Percentiles rank a stretch among this genome's conserved stretches.
Evolutionary conservation across 768 basidiomycete species (phyloP).

Genomic region (Leucogyrophana mollusca): DNA sequence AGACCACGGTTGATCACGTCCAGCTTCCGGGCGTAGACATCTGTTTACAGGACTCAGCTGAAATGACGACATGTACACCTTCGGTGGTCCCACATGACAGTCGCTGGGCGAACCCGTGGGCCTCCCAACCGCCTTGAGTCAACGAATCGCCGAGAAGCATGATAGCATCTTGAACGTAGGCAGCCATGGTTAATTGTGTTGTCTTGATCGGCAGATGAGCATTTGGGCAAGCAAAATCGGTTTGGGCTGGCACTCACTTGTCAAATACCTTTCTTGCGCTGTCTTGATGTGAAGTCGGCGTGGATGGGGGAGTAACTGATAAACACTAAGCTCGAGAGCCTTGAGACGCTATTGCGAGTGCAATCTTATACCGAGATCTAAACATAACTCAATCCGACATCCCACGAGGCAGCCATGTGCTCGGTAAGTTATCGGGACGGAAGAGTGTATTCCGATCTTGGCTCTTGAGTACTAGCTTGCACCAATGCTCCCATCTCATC

Average conservation of each 20-base stretch:
- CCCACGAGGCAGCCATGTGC: conserved; percentile 5
- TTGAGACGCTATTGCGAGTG: no score
- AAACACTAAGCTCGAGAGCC: no score
- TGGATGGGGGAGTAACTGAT: neutral
- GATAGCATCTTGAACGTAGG: conserved; percentile 58
- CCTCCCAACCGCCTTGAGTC: conserved; percentile 66
- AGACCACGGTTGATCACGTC: conserved; percentile 88
- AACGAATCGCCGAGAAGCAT: conserved; percentile 84
- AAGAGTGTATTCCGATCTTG: neutral
- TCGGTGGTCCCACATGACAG: conserved; percentile 37
- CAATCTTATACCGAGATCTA: conserved; percentile 9
- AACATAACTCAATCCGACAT: neutral
- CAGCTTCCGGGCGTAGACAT: conserved; percentile 73
- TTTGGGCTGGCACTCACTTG: neutral
- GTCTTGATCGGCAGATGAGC: neutral
- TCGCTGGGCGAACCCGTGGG: conserved; percentile 63
- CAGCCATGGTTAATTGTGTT: conserved; percentile 43
- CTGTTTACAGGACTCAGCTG: conserved; percentile 34
- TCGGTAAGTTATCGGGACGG: neutral
- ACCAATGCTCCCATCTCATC: conserved; percentile 3
- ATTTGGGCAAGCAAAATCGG: neutral
- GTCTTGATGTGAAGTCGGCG: neutral
- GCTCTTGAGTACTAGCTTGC: neutral
- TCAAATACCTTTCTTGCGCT: neutral
- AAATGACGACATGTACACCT: conserved; percentile 14